Evolutionary conservation across 352 stramenopile species (phyloP), one percentile per base, ranked within the genome.

Genomic region (Globisporangium paddicum): DNA sequence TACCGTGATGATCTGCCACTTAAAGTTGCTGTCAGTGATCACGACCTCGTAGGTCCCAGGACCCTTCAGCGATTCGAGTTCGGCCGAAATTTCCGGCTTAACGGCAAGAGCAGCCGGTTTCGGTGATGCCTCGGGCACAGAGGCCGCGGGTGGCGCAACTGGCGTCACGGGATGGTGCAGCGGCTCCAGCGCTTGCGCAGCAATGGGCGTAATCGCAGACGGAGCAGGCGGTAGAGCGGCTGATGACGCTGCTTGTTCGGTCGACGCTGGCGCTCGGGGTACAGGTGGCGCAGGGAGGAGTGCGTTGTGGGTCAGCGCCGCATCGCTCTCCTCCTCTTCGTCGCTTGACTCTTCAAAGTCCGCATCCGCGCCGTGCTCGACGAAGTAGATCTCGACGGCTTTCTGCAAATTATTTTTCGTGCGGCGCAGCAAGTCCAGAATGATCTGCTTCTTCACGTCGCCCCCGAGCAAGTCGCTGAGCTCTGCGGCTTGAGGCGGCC

Each of bases 1-100:
- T 3, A 95, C 82, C 35, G 79, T 90, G 34, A 82, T 82, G 45
- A 95, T 93, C 60, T 90, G 80, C 86, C 86, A 95, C 60, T 74
- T 68, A 28, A 93, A 84, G 40, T 89, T 79, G 42, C 68, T 75
- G 49, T 85, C 87, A 21, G 73, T 67, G 71, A 93, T 86, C n/a
- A 86, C 73, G 26, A 91, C 82, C 61, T 95, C 83, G 60, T 93
- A 95, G 37, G 79, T 91, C 19, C 76, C 83, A 35, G 76, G 80
- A 32, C 70, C 72, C 54, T 79, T 69, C 49, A 93, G 48, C 21
- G 68, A 71, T 26, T 91, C 78, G 37, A 66, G 50, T n/a, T 74
- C 68, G 16, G 46, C 37, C n/a, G 62, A 50, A 21, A 62, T 53
- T 23, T 49, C 63, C 51, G 65, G 56, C 10, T 78, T 49, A 47